phyloP scores from a whole-genome alignment of 495 filamentous ascomycete species.

The Tuber calosporum region DNA sequence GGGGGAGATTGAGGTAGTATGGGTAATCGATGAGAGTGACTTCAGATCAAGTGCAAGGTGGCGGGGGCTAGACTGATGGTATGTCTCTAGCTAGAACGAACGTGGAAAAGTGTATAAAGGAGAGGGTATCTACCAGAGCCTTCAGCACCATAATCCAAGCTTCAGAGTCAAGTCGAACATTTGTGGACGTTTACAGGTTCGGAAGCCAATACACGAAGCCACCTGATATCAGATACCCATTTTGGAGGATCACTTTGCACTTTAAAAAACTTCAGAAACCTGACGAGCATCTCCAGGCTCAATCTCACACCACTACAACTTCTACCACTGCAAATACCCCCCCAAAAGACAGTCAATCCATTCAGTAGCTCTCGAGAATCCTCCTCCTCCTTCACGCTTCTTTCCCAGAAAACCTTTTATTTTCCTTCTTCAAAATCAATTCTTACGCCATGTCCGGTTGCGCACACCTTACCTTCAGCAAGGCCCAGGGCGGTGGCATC shows the following conservation, averaged over 20 bases:
- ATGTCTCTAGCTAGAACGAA: background rate
- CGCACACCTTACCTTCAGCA: constrained; percentile 28
- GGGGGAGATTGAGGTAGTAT: background rate
- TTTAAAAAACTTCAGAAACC: background rate
- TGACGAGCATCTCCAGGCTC: background rate
- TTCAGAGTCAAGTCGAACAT: background rate
- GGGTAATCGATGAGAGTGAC: background rate
- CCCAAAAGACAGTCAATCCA: background rate
- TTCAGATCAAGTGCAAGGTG: background rate
- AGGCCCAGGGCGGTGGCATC: constrained; percentile 27
- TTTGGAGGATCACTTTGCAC: background rate
- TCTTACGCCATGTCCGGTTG: constrained; percentile 26
- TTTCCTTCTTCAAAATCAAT: constrained; percentile 1
- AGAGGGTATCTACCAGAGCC: background rate
- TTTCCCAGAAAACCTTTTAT: background rate
- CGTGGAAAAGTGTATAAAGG: background rate
- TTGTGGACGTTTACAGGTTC: background rate
- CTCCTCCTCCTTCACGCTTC: background rate
- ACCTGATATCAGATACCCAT: background rate
- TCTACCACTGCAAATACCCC: background rate
- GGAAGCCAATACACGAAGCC: background rate
- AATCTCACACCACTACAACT: background rate
- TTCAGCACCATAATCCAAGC: background rate
- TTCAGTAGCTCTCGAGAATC: background rate
- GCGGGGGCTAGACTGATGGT: background rate